phyloP scores from a whole-genome alignment of 129 eudicot species.

The Solidago caesia region DNA sequence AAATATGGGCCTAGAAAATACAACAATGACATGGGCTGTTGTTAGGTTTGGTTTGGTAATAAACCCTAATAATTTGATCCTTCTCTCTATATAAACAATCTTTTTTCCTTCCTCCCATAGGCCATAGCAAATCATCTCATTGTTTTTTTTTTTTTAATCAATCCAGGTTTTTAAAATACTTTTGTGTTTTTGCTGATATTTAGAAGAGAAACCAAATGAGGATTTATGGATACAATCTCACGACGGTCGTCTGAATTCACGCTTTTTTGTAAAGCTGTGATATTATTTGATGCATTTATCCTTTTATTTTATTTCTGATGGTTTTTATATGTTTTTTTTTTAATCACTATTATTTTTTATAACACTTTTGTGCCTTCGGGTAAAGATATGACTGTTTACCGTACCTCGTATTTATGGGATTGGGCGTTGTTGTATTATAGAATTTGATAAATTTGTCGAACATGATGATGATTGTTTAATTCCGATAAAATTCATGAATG shows the following conservation, averaged over 20 bases:
- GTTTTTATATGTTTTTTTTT: constrained; percentile 20
- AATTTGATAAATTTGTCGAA: not conserved
- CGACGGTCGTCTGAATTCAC: constrained; percentile 36
- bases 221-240: constrained; percentile 29
- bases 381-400: too few relatives aligned
- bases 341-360: too few relatives aligned
- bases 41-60: too few relatives aligned
- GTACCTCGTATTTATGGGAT: too few relatives aligned
- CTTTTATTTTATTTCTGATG: constrained; percentile 19
- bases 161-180: too few relatives aligned
- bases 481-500: constrained; percentile 28
- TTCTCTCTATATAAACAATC: too few relatives aligned
- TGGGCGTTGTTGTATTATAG: too few relatives aligned
- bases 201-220: constrained; percentile 6
- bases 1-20: too few relatives aligned
- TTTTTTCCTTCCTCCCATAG: too few relatives aligned
- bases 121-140: not conserved
- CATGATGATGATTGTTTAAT: constrained; percentile 30
- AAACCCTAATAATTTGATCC: too few relatives aligned
- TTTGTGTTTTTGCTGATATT: not conserved
- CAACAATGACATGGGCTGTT: too few relatives aligned
- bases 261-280: constrained; percentile 32
- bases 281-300: constrained; percentile 28
- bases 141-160: not conserved
- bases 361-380: too few relatives aligned